These are phyloP conservation scores for Aspergillus sp. DNA, from an alignment of 2,329 filamentous ascomycete genomes.

Conservation along the genomic window DNA sequence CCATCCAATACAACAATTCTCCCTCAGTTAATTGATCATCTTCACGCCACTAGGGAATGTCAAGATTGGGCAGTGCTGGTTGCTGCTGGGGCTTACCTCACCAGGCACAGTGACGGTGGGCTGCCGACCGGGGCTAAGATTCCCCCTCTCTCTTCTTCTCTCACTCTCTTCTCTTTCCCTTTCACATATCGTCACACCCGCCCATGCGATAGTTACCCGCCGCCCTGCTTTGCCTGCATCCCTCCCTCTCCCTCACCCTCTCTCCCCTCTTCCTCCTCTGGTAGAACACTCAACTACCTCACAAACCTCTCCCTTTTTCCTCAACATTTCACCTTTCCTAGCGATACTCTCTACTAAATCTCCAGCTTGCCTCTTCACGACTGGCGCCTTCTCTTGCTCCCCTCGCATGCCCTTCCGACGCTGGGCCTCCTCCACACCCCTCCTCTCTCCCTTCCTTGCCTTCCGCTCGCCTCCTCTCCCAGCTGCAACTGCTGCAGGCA, in stretches of 20 bases:
- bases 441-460: slow-evolving; percentile 19
- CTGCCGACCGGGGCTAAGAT: no score
- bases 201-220: background rate
- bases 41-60: no score
- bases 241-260: background rate
- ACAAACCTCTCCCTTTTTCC: background rate
- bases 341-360: background rate
- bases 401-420: slow-evolving; percentile 3
- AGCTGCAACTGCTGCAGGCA: slow-evolving; percentile 19
- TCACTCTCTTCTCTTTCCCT: no score
- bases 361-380: slow-evolving; percentile 1
- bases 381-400: slow-evolving; percentile 15
- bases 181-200: no score
- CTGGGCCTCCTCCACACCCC: slow-evolving; percentile 3
- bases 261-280: slow-evolving; percentile 9
- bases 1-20: no score
- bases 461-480: slow-evolving; percentile 15
- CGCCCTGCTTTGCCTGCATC: background rate
- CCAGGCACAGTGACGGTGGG: no score
- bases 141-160: no score
- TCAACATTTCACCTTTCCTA: background rate
- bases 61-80: no score
- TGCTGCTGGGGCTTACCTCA: no score
- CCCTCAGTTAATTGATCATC: no score
- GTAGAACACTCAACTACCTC: background rate